Evolutionary conservation across 2,329 filamentous ascomycete species (phyloP).

Genomic region (Fusarium pilosicola): DNA sequence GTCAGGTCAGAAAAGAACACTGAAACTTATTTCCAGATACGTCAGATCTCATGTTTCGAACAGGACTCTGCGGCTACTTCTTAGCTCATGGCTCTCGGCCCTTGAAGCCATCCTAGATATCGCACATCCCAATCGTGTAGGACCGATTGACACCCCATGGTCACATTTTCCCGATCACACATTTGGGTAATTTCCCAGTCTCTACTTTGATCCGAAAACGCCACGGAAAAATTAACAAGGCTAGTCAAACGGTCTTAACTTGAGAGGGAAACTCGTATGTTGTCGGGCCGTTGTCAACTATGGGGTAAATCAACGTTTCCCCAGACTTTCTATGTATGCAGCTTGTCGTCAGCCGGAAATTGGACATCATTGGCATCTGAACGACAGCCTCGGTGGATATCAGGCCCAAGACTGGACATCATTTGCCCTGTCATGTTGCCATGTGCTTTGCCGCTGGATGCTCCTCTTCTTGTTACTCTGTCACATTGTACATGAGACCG

Average conservation of each 20-base stretch:
- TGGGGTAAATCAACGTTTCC: conserved; percentile 18
- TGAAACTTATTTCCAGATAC: not conserved
- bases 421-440: conserved; percentile 7
- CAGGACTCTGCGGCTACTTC: not conserved
- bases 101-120: conserved; percentile 16
- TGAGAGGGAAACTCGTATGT: conserved; percentile 1
- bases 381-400: conserved; percentile 16
- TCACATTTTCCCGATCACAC: conserved; percentile 2
- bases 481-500: conserved; percentile 8
- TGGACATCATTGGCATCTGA: conserved; percentile 12
- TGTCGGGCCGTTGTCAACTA: not conserved
- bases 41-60: conserved; percentile 10
- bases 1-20: not conserved
- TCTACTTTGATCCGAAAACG: conserved; percentile 2
- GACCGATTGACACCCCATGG: conserved; percentile 27
- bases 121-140: conserved; percentile 13
- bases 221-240: conserved; percentile 2
- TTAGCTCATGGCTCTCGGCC: not conserved
- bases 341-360: not conserved
- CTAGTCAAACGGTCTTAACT: not conserved
- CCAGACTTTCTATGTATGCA: conserved; percentile 12
- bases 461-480: conserved; percentile 8
- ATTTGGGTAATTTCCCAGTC: not conserved
- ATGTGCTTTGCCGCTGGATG: conserved; percentile 8
- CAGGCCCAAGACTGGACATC: not conserved